Percentiles rank a stretch among this genome's conserved stretches.
phyloP scores from a whole-genome alignment of 495 filamentous ascomycete species.

The Tuber microsphaerosporum region DNA sequence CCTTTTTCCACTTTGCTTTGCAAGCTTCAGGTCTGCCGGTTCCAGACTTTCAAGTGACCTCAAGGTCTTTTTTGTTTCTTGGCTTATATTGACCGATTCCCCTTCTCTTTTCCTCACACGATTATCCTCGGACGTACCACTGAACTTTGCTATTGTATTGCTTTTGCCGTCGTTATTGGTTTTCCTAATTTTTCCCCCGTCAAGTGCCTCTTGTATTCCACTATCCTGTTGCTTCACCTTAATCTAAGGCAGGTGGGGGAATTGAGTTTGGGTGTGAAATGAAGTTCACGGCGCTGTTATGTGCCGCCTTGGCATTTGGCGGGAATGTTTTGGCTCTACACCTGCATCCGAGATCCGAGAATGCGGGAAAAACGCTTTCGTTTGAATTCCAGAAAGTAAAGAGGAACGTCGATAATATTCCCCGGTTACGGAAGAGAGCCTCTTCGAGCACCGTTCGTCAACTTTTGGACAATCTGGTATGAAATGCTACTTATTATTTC shows the following conservation, averaged over 20 bases:
- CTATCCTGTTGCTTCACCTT: neutral
- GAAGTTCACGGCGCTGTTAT: slow-evolving; percentile 9
- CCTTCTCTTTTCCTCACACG: neutral
- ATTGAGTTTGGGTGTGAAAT: slow-evolving; percentile 7
- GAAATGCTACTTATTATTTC: neutral
- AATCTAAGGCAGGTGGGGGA: neutral
- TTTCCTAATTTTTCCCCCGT: neutral
- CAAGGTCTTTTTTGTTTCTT: neutral
- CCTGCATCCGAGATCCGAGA: slow-evolving; percentile 15
- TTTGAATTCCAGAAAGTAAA: slow-evolving; percentile 40
- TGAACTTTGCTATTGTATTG: neutral
- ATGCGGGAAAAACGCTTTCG: slow-evolving; percentile 26
- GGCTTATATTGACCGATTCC: neutral
- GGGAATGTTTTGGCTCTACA: slow-evolving; percentile 16
- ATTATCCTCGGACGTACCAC: neutral
- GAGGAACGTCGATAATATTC: slow-evolving; percentile 36
- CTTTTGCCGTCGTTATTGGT: neutral
- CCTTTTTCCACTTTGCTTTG: neutral
- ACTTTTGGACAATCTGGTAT: slow-evolving; percentile 38
- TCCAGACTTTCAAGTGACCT: neutral
- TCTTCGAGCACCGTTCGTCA: slow-evolving; percentile 29
- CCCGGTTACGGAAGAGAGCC: slow-evolving; percentile 23
- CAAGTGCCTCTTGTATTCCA: neutral
- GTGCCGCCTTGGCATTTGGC: slow-evolving; percentile 14
- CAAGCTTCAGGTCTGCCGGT: neutral